Evolutionary conservation across 2,329 filamentous ascomycete species (phyloP).

Genomic region (Paraphoma sp.): DNA sequence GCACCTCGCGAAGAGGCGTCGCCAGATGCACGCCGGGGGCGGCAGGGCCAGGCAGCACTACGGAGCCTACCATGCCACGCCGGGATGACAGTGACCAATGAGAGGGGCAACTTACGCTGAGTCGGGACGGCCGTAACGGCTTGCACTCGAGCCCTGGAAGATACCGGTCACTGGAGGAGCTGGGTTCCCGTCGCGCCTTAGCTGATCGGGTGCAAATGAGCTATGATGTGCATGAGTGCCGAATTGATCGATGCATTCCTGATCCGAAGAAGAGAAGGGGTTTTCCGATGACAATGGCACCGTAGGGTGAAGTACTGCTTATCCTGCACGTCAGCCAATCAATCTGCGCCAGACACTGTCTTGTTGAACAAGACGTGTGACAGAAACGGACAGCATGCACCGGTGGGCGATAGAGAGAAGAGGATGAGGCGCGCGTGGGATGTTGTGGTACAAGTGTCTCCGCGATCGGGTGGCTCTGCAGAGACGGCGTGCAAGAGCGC

Average conservation of each 20-base stretch:
- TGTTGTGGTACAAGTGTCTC: conserved; percentile 44
- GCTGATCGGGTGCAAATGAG: conserved; percentile 55
- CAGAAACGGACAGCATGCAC: conserved; percentile 49
- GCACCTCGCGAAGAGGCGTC: conserved; percentile 46
- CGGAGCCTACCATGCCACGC: conserved; percentile 41
- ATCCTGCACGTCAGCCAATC: conserved; percentile 51
- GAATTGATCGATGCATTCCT: conserved; percentile 55
- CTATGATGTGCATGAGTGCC: conserved; percentile 54
- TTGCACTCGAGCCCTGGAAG: conserved; percentile 56
- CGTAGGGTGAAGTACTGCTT: conserved; percentile 53
- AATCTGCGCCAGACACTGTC: conserved; percentile 30
- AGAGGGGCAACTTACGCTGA: conserved; percentile 59
- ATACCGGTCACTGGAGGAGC: conserved; percentile 52
- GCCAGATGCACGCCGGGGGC: conserved; percentile 43
- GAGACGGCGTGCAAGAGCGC: conserved; percentile 40
- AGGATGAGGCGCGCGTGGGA: conserved; percentile 36
- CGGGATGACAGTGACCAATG: conserved; percentile 47
- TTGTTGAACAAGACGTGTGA: conserved; percentile 43
- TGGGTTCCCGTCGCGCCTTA: conserved; percentile 59
- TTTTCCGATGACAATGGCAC: conserved; percentile 52
- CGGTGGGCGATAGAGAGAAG: conserved; percentile 29
- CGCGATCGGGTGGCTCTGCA: conserved; percentile 39
- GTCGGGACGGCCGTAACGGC: conserved; percentile 62
- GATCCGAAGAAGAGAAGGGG: conserved; percentile 52
- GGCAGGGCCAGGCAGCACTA: conserved; percentile 46